Percentiles rank a stretch among this genome's conserved stretches.
phyloP scores from a whole-genome alignment of 352 stramenopile species.

The Pythium coloratum region DNA sequence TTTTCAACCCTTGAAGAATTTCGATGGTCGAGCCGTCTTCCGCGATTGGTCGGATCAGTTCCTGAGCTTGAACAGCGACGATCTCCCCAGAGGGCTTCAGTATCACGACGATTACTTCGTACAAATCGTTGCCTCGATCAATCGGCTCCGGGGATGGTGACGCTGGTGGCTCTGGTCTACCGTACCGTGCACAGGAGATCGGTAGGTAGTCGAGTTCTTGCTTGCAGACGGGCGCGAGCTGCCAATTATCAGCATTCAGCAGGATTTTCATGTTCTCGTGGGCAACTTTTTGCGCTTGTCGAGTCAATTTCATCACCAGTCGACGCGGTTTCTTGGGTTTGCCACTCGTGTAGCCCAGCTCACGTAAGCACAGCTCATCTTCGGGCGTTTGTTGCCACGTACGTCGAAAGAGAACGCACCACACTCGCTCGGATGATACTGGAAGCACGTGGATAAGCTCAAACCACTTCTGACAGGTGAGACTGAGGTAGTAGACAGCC shows the following conservation, averaged over 20 bases:
- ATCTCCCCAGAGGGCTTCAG: constrained; percentile 46
- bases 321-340: constrained; percentile 45
- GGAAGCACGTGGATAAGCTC: constrained; percentile 43
- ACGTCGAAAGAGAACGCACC: constrained; percentile 45
- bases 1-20: constrained; percentile 30
- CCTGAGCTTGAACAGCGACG: constrained; percentile 49
- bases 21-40: constrained; percentile 29
- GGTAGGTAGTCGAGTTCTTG: constrained; percentile 18
- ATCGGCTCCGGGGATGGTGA: constrained; percentile 1
- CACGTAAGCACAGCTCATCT: constrained; percentile 38
- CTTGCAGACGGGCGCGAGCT: constrained; percentile 37
- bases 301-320: constrained; percentile 54
- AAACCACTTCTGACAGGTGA: constrained; percentile 49
- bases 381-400: constrained; percentile 36
- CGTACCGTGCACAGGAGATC: background rate
- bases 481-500: constrained; percentile 43
- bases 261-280: constrained; percentile 61
- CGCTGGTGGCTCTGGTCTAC: background rate
- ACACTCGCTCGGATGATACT: constrained; percentile 39
- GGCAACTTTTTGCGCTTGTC: constrained; percentile 40
- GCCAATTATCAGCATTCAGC: constrained; percentile 48
- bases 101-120: constrained; percentile 55
- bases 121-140: constrained; percentile 32
- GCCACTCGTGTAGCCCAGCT: constrained; percentile 39
- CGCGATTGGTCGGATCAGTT: constrained; percentile 50